Evolutionary conservation across 202 grass and related monocot species (phyloP).

Genomic region (Carex arenaria): DNA sequence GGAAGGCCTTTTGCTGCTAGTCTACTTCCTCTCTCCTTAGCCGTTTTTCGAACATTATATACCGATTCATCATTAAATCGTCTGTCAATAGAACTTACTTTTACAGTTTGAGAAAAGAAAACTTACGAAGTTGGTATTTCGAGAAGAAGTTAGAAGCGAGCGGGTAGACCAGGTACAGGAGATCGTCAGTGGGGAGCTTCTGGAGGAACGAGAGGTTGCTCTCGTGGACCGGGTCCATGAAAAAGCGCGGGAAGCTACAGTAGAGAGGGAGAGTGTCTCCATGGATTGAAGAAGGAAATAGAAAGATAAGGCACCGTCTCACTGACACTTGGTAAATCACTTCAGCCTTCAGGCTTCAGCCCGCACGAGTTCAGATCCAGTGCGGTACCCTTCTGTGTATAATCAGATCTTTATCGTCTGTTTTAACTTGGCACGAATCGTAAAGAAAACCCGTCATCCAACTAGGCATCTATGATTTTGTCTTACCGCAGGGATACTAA

Average conservation of each 20-base stretch:
- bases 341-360: background rate
- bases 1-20: background rate
- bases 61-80: background rate
- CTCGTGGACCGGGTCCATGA: conserved; percentile 16
- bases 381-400: too few species aligned
- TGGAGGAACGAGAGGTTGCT: conserved; percentile 18
- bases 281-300: conserved; percentile 25
- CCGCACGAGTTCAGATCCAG: too few species aligned
- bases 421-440: too few species aligned
- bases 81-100: background rate
- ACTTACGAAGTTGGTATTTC: background rate
- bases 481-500: too few species aligned
- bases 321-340: background rate
- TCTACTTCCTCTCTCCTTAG: background rate
- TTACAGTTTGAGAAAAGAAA: background rate
- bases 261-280: conserved; percentile 15
- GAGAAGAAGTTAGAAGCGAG: background rate
- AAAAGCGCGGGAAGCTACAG: background rate
- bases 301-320: conserved; percentile 38
- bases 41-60: background rate
- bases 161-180: conserved; percentile 2
- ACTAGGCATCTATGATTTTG: too few species aligned
- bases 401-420: too few species aligned
- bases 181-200: background rate
- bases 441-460: too few species aligned